phyloP scores from a whole-genome alignment of 148 eudicot genomes.

The Chenopodium quinoa region DNA sequence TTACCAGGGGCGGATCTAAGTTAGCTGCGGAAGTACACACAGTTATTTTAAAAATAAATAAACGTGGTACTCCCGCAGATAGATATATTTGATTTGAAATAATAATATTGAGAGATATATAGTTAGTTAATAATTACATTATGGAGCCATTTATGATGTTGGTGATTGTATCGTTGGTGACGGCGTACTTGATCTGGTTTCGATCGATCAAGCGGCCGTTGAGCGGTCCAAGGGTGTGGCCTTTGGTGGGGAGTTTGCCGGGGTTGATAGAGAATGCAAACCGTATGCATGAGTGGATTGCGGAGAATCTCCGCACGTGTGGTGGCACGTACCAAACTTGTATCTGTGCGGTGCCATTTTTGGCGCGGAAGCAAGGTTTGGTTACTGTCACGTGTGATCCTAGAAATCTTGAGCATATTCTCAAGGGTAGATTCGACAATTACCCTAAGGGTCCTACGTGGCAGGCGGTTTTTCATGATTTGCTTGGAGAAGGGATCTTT shows the following conservation, averaged over 20 bases:
- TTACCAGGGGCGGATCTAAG: no score
- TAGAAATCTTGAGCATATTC: constrained; percentile 74
- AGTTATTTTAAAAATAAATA: no score
- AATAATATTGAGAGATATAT: no score
- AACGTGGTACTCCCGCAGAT: no score
- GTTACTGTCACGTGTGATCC: constrained; percentile 98
- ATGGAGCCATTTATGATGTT: constrained; percentile 57
- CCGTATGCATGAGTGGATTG: constrained; percentile 89
- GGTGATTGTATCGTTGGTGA: constrained; percentile 35
- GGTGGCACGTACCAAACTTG: constrained; percentile 94
- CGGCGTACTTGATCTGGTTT: constrained; percentile 72
- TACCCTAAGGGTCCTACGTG: constrained; percentile 96
- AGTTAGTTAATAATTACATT: no score
- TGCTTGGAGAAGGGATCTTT: constrained; percentile 81
- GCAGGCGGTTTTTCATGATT: constrained; percentile 90
- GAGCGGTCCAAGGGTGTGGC: constrained; percentile 83
- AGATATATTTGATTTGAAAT: no score
- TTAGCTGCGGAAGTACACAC: no score
- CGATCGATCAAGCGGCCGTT: constrained; percentile 40
- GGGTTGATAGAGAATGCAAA: constrained; percentile 58
- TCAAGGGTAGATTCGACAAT: constrained; percentile 73
- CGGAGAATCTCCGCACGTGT: constrained; percentile 73
- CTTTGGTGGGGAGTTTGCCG: constrained; percentile 76
- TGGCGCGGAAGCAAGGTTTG: constrained; percentile 73
- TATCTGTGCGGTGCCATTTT: constrained; percentile 56